Base-by-base conservation (phyloP, 2,329 filamentous ascomycete species). In the Phialocephala sp. region DNA sequence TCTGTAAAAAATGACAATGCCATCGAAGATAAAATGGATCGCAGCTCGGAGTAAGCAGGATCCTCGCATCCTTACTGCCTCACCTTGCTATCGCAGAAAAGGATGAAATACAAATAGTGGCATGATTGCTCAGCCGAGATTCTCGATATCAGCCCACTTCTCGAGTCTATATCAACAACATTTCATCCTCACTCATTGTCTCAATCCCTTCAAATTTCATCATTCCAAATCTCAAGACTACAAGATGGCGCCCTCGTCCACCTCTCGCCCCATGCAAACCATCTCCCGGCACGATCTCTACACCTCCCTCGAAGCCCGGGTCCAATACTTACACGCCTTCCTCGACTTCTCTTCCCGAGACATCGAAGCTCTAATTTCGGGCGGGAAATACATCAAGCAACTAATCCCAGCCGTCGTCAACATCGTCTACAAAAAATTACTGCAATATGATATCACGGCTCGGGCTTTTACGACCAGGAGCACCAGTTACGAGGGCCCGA, bases 401-500 rank as follows among this genome's bases (percentile, higher is more conserved):
- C 84, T 94, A 35, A 93, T 94, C 69, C 92, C 91, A 1, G 91
- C 91, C 52, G 85, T 94, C 15, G 91, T 93, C 75, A 93, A 93
- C 78, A 91, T 93, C 69, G 90, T 94, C 39, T 94, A 94, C 81
- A 90, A 90, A 74, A 94, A 94, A 76, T 84, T 94, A 0, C 81
- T 94, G 15, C 86, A 89, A 73, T 91, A 91, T 78, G 91, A 94
- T 76, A 91, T 94, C 77, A 94, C 91, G 2, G 90, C 91, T 0
- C 86, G 90, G 55, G 90, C 91, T 20, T 92, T 94, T 76, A 84
- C 87, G 66, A 87, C 85, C 2, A 77, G 84, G 22, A 84, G 81
- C 66, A 87, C 85, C 1, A 87, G 86, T 37, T 88, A 87, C 66
- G 88, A 91, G 69, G 87, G 87, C 0, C 68, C 63, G 8, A 37